These are phyloP conservation scores for Hymenoscyphus fraxineus DNA, from an alignment of 2,329 filamentous ascomycete genomes.

Conservation along the genomic window DNA sequence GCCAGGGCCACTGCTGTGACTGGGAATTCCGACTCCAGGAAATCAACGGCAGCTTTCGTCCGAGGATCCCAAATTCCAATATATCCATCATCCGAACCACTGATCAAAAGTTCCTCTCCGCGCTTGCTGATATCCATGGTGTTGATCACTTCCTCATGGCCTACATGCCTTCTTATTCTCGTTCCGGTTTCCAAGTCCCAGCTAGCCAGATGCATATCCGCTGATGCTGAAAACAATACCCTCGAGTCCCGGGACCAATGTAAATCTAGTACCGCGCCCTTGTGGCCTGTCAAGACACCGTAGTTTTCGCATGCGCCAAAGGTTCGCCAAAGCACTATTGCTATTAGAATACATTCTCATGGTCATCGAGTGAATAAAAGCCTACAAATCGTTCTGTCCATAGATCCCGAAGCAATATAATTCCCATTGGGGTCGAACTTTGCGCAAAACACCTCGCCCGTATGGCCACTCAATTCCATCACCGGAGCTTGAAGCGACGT, in stretches of 20 bases:
- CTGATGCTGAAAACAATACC: slow-evolving; percentile 86
- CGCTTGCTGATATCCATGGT: slow-evolving; percentile 81
- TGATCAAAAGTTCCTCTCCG: slow-evolving; percentile 86
- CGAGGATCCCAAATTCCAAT: slow-evolving; percentile 96
- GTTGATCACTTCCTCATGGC: slow-evolving; percentile 96
- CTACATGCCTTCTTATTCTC: slow-evolving; percentile 84
- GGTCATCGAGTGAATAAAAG: slow-evolving; percentile 16
- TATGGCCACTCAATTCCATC: slow-evolving; percentile 82
- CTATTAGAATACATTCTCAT: slow-evolving; percentile 23
- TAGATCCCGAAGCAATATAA: slow-evolving; percentile 87
- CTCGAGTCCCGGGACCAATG: slow-evolving; percentile 96
- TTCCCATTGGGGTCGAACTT: slow-evolving; percentile 87
- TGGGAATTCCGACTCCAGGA: slow-evolving; percentile 86
- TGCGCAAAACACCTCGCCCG: slow-evolving; percentile 85
- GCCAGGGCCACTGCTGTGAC: slow-evolving; percentile 89
- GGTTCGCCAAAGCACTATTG: slow-evolving; percentile 83
- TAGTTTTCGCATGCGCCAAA: slow-evolving; percentile 95
- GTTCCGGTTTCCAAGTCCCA: slow-evolving; percentile 94
- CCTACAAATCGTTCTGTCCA: slow-evolving; percentile 87
- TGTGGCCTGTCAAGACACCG: slow-evolving; percentile 81
- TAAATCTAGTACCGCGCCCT: slow-evolving; percentile 83
- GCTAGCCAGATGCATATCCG: slow-evolving; percentile 87
- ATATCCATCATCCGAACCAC: slow-evolving; percentile 87
- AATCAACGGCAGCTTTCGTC: slow-evolving; percentile 81
- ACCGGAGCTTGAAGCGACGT: slow-evolving; percentile 84